Base-by-base conservation (phyloP, 2,329 filamentous ascomycete species). In the Aspergillus floridensis region DNA sequence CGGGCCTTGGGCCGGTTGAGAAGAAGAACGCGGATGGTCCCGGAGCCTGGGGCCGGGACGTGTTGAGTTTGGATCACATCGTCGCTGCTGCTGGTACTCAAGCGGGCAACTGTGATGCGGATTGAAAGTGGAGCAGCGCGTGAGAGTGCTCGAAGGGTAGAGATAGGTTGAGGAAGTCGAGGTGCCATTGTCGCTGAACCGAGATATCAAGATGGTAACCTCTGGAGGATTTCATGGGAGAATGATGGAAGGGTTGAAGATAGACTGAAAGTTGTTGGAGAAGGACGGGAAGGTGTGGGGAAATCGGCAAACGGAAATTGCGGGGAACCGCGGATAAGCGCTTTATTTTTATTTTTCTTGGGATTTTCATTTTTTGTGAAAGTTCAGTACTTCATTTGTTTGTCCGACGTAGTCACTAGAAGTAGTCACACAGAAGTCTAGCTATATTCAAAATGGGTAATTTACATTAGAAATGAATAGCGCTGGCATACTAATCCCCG, bases 21-120 rank as follows among this genome's bases (percentile, higher is more conserved):
- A 62, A 93, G 89, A 58, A 98, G 86, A 65, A 98, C 84, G 60
- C 92, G 88, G 77, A 98, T 95, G 78, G 89, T 89, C 65, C 93
- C 95, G 19, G 86, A 86, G 70, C 88, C 86, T 0, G 92, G 88
- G 2, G 92, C 90, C 48, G 90, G 88, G 52, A 96, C 78, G 75
- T 89, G 87, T 61, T 86, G 88, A 65, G 91, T 84, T 71, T 88
- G 87, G 76, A 96, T 76, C 54, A 77, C 70, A 8, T 71, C 69
- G 48, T 74, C 69, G 49, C 72, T 68, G 48, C 69, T 59, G 59
- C 59, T 70, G 55, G 72, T 75, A 65, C 74, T 74, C 60, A 70
- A 70, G 53, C 71, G 69, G 50, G 73, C 70, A 58, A 73, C 68
- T 63, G 67, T 67, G 64, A 74, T 56, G 60, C 69, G 70, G 52